Evolutionary conservation across 2,329 filamentous ascomycete genomes (phyloP).

Genomic region (Exserohilum rostratum): DNA sequence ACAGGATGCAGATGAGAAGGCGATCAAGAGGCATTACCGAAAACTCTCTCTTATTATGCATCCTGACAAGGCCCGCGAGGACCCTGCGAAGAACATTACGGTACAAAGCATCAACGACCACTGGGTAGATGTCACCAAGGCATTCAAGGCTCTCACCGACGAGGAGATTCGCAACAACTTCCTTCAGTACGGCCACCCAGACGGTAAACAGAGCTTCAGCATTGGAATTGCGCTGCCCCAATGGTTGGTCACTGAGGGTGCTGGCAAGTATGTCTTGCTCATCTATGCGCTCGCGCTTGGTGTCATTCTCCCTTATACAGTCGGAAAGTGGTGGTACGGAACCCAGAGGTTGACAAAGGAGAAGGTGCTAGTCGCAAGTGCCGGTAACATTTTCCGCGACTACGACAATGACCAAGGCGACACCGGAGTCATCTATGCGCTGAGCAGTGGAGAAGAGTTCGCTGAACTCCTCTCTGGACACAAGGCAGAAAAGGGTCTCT

Average conservation of each 20-base stretch:
- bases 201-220: constrained; percentile 97
- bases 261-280: constrained; percentile 92
- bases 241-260: constrained; percentile 89
- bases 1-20: constrained; percentile 80
- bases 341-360: constrained; percentile 93
- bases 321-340: constrained; percentile 99
- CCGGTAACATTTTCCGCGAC: constrained; percentile 91
- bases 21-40: constrained; percentile 92
- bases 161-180: constrained; percentile 98
- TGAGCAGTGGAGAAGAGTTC: constrained; percentile 88
- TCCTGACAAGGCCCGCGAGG: constrained; percentile 88
- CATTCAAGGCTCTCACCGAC: constrained; percentile 96
- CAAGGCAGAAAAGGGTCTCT: constrained; percentile 78
- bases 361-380: constrained; percentile 88
- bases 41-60: constrained; percentile 84
- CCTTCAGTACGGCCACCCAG: constrained; percentile 92
- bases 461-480: constrained; percentile 75
- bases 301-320: constrained; percentile 87
- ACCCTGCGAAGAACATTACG: constrained; percentile 87
- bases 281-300: constrained; percentile 88
- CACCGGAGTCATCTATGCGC: constrained; percentile 76
- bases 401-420: constrained; percentile 85
- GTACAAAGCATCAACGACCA: constrained; percentile 80
- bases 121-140: constrained; percentile 96
- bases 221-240: constrained; percentile 96